Base-by-base conservation (phyloP, 2,329 filamentous ascomycete genomes). In the Colletotrichum lini region DNA sequence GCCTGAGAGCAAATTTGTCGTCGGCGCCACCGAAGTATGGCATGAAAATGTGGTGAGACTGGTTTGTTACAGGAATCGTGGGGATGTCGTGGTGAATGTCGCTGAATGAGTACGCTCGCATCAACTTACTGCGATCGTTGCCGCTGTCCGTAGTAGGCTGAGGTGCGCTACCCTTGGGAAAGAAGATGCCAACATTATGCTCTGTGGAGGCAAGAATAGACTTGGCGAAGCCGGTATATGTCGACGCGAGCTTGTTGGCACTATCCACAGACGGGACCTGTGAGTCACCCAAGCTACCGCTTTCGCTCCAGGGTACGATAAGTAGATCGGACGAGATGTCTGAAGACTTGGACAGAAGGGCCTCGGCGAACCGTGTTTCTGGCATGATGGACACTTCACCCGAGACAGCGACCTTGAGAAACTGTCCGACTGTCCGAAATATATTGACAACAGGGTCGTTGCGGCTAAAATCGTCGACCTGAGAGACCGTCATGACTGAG, bases 401-500 rank as follows among this genome's bases (percentile, higher is more conserved):
- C 4, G 94, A 94, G 18, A 96, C 92, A 0, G 94, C 91, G 1
- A 98, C 87, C 73, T 95, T 94, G 78, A 96, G 91, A 50, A 98
- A 89, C 73, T 93, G 92, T 1, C 94, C 94, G 75, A 98, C 95
- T 4, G 94, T 94, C 58, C 93, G 90, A 87, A 98, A 98, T 0
- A 94, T 93, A 78, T 97, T 98, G 65, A 98, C 90, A 4, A 98
- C 92, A 0, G 96, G 94, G 77, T 98, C 96, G 76, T 89, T 88
- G 8, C 88, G 86, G 35, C 89, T 89, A 72, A 91, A 88, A 59
- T 96, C 94, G 49, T 95, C 92, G 3, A 92, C 87, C 77, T 97
- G 94, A 0, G 94, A 92, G 13, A 97, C 94, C 76, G 94, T 92
- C 96, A 98, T 98, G 76, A 98, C 96, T 21, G 95, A 95, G 0